Conservation (phyloP, 2,329 filamentous ascomycete genomes). For the Stenocarpella maydis region DNA sequence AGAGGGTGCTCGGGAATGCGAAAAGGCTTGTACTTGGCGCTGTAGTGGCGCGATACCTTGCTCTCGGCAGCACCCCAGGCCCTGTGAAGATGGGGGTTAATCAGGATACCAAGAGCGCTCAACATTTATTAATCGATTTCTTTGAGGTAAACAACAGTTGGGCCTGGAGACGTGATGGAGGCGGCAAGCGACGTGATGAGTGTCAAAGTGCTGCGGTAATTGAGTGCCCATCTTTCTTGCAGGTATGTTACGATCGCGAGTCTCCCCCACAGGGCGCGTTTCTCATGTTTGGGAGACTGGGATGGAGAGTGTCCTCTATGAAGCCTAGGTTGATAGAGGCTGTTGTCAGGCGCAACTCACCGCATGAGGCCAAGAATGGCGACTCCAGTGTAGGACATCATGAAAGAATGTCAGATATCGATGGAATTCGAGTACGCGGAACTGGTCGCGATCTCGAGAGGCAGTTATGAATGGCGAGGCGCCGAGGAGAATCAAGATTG, state of each 20-base stretch:
- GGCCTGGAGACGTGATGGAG: background rate
- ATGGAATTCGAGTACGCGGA: background rate
- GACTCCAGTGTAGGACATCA: conserved; percentile 10
- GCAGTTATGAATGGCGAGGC: background rate
- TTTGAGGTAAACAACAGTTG: background rate
- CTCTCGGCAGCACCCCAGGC: conserved; percentile 1
- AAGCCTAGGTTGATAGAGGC: too few species aligned
- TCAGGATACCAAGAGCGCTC: background rate
- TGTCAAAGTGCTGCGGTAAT: background rate
- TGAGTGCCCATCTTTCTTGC: too few species aligned
- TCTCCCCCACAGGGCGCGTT: background rate
- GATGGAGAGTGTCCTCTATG: background rate
- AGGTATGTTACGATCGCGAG: background rate
- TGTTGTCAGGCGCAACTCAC: background rate
- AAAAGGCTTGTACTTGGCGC: conserved; percentile 6
- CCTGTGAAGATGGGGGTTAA: background rate
- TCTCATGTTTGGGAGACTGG: background rate
- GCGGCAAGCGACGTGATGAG: background rate
- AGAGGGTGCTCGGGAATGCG: background rate
- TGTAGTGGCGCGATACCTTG: background rate
- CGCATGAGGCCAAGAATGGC: conserved; percentile 19
- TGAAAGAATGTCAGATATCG: background rate
- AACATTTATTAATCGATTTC: background rate
- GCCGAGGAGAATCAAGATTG: background rate
- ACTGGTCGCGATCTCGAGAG: background rate